A percentile compares a stretch with the other conserved stretches of the same genome.
Conservation (phyloP, 352 stramenopile genomes). For the Pythium myriotylum region DNA sequence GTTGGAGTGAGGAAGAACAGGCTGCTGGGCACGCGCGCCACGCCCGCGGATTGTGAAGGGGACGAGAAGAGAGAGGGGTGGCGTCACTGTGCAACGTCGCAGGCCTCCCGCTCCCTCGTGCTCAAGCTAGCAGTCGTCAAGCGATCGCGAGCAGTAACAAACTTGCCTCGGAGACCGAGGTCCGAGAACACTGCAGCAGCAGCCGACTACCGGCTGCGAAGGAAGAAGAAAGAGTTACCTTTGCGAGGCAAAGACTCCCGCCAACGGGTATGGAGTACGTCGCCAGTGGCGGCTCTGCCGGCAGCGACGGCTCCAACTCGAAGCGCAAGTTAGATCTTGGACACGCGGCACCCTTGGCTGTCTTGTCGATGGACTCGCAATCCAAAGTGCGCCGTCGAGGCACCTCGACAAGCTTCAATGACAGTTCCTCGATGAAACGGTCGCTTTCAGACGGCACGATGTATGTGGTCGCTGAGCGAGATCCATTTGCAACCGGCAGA, state of each 20-base stretch:
- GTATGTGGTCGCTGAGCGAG: conserved; percentile 34
- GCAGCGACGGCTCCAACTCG: conserved; percentile 46
- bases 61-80: conserved; percentile 8
- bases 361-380: conserved; percentile 46
- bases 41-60: neutral
- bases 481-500: neutral
- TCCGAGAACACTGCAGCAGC: neutral
- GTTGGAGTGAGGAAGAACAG: conserved; percentile 6
- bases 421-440: conserved; percentile 46
- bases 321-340: conserved; percentile 70
- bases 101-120: neutral
- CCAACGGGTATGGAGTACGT: conserved; percentile 38
- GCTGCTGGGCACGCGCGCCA: conserved; percentile 1
- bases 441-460: conserved; percentile 77
- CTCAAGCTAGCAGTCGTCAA: neutral
- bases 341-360: conserved; percentile 29
- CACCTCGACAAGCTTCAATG: conserved; percentile 28
- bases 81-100: conserved; percentile 19
- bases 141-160: conserved; percentile 15
- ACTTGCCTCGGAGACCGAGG: conserved; percentile 9
- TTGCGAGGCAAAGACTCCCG: neutral
- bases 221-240: neutral
- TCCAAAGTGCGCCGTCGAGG: conserved; percentile 54
- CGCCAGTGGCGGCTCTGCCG: conserved; percentile 2
- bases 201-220: neutral